These are phyloP conservation scores for Cladophialophora carrionii DNA, from an alignment of 2,329 filamentous ascomycete species.

Conservation along the genomic window DNA sequence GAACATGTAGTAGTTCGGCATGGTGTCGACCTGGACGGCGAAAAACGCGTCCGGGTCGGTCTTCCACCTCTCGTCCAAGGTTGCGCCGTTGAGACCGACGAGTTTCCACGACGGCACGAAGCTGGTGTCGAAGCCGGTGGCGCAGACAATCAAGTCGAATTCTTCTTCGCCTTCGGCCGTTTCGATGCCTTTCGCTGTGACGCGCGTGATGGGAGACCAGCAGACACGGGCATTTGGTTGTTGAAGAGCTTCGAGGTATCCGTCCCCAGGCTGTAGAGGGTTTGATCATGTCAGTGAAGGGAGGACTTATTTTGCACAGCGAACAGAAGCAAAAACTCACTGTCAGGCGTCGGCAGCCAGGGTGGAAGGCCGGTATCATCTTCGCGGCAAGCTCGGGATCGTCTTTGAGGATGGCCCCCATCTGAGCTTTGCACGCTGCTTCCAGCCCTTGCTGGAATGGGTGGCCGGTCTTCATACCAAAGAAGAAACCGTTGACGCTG, in stretches of 20 bases:
- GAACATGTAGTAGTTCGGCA: constrained; percentile 41
- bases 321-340: constrained; percentile 37
- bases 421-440: constrained; percentile 26
- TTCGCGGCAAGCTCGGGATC: constrained; percentile 32
- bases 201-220: constrained; percentile 38
- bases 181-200: constrained; percentile 40
- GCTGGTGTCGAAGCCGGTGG: constrained; percentile 62
- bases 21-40: constrained; percentile 19
- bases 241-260: constrained; percentile 43
- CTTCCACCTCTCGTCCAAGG: constrained; percentile 45
- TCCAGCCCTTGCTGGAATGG: constrained; percentile 16
- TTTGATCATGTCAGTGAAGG: constrained; percentile 32
- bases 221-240: constrained; percentile 37
- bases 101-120: constrained; percentile 59
- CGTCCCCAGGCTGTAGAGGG: constrained; percentile 38
- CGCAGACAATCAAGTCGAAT: constrained; percentile 61
- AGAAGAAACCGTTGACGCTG: constrained; percentile 27
- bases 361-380: constrained; percentile 36
- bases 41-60: constrained; percentile 38
- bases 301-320: constrained; percentile 40
- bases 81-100: constrained; percentile 45
- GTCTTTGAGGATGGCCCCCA: constrained; percentile 34
- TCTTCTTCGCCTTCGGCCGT: constrained; percentile 45
- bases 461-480: constrained; percentile 20
- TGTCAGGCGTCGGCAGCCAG: constrained; percentile 41